Evolutionary conservation across 2,329 filamentous ascomycete genomes (phyloP), one percentile per base, ranked within the genome.

Genomic region (Ophiostoma piceae): DNA sequence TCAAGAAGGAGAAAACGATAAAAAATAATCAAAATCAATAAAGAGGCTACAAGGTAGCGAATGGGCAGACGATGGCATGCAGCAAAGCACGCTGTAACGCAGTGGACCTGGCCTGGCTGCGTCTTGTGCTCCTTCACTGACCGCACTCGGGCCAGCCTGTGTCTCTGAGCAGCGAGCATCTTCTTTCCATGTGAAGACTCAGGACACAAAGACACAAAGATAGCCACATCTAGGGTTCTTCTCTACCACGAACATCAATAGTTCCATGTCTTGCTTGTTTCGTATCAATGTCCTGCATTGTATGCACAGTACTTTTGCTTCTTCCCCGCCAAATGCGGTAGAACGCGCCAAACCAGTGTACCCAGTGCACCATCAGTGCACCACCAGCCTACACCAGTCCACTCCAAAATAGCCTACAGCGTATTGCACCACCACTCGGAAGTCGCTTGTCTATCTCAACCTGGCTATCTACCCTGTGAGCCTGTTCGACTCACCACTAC

Each of bases 261-360:
- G 51, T 57, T 57, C 7, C 51, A 57, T 57, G 22, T 57, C 51
- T 57, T 57, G 51, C 51, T 12, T 29, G 51, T 57, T 57, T 57
- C 51, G 22, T 57, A 26, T 57, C 51, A 26, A 26, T 57, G 51
- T 57, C 51, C 51, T 57, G 51, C 51, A 57, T 57, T 57, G 51
- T 57, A 57, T 57, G 51, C 51, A 57, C 51, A 29, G 51, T 57
- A 57, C 51, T 57, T 57, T 26, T 57, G 12, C 22, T 57, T 57
- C 51, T 57, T 57, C 51, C 51, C 51, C 51, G 51, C 51, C 51
- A 57, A 57, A 26, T 57, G 22, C 26, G 51, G 51, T 57, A 57
- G n/a, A 57, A 57, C 51, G 51, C 51, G n/a, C n/a, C 51, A 22
- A 57, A 26, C 51, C 51, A 11, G 51, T 57, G n/a, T n/a, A 57